Evolutionary conservation across 306 rosid species (phyloP), one percentile per base, ranked within the genome.

Genomic region (Abrus precatorius): DNA sequence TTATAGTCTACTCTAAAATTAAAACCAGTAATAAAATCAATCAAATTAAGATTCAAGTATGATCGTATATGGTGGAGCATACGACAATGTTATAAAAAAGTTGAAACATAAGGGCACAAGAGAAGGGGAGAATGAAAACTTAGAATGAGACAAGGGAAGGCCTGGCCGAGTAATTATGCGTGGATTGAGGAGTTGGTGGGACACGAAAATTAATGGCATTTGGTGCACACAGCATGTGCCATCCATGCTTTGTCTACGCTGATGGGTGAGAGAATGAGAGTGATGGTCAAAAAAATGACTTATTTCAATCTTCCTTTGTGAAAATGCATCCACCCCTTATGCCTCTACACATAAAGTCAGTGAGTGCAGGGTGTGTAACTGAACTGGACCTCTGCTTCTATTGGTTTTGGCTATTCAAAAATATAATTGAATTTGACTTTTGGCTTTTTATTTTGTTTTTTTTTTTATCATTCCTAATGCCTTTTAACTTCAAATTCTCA

Each of bases 171-270:
- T 81, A 85, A 82, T 88, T 81, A 92, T 87, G 95, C 91, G 91
- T 81, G 89, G 95, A 89, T 89, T 85, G 92, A 80, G 93, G 94
- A 72, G 88, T 86, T 87, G 88, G 90, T 85, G 90, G 91, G 93
- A 55, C 89, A 89, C 32, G 44, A 74, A 82, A 62, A 85, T 78
- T 20, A 73, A 87, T 78, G 85, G 71, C 81, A 75, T 64, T 70
- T 76, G 73, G 74, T 47, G 69, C 87, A 79, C 57, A 40, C 69
- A 53, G 59, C 97, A 90, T 87, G 91, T 92, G 94, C 86, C 71
- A 52, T 79, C 85, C 80, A 47, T 74, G 54, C 75, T 49, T 76
- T 75, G 90, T 82, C 85, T 73, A 64, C 6, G 48, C 8, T 28
- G 0, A 20, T 20, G 20, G 20, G 20, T 0, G 20, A 20, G 20